phyloP scores from a whole-genome alignment of 2,329 filamentous ascomycete genomes.

The Rhexocercosporidium sp. region DNA sequence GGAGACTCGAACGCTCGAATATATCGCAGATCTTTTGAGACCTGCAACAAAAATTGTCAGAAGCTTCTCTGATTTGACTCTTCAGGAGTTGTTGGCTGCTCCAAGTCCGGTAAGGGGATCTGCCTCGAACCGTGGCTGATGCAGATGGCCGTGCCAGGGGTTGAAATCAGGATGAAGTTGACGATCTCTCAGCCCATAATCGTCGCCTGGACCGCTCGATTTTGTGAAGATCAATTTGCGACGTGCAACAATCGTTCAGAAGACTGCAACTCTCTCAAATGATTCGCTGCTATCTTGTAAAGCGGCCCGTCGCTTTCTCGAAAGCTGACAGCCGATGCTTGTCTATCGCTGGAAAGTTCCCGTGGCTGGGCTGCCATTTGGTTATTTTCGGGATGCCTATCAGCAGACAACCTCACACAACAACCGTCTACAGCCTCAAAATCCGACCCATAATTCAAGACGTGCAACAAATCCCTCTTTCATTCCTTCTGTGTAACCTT shows the following conservation, averaged over 20 bases:
- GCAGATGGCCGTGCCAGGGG: slow-evolving; percentile 6
- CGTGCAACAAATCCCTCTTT: slow-evolving; percentile 5
- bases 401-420: not conserved
- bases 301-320: not conserved
- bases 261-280: not conserved
- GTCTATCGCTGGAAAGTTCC: not conserved
- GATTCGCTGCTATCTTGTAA: not conserved
- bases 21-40: slow-evolving; percentile 3
- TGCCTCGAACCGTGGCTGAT: slow-evolving; percentile 10
- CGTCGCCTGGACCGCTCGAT: slow-evolving; percentile 18
- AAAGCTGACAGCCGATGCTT: not conserved
- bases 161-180: not conserved
- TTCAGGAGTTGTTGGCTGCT: not conserved
- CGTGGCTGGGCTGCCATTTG: not conserved
- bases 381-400: not conserved
- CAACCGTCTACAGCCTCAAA: not conserved
- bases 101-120: not conserved
- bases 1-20: not conserved
- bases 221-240: slow-evolving; percentile 12
- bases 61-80: not conserved
- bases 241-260: slow-evolving; percentile 8
- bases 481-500: not conserved
- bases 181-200: slow-evolving; percentile 11
- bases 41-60: slow-evolving; percentile 8
- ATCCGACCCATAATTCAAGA: not conserved